Conservation (phyloP, 2,329 filamentous ascomycete genomes). For the Neurospora crassa region DNA sequence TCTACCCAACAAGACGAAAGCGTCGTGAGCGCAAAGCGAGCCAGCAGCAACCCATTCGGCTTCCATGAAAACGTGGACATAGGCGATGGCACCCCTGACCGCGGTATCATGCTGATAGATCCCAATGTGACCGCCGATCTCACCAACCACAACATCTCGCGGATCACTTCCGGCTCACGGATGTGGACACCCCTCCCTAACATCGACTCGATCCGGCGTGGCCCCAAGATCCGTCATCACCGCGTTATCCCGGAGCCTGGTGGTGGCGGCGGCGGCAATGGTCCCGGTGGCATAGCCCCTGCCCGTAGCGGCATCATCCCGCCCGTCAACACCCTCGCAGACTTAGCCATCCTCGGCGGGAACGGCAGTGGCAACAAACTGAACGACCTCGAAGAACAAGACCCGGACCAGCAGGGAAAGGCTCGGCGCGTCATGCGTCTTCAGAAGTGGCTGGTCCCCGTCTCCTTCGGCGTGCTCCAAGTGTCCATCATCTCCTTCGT, state of each 20-base stretch:
- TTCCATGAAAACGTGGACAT: background rate
- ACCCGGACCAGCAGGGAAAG: background rate
- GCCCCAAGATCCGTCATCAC: slow-evolving; percentile 10
- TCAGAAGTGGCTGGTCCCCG: slow-evolving; percentile 4
- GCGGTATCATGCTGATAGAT: background rate
- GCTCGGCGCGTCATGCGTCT: background rate
- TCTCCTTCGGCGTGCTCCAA: slow-evolving; percentile 4
- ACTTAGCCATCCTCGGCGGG: background rate
- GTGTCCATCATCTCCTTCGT: slow-evolving; percentile 8
- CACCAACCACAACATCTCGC: background rate
- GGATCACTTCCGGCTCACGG: background rate
- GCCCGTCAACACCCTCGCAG: background rate
- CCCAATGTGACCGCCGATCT: background rate
- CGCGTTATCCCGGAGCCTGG: slow-evolving; percentile 29
- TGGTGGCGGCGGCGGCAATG: slow-evolving; percentile 15
- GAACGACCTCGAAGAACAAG: background rate
- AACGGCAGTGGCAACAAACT: background rate
- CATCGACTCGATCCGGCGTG: slow-evolving; percentile 22
- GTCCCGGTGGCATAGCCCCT: slow-evolving; percentile 25
- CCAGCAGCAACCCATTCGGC: background rate
- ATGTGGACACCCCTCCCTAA: slow-evolving; percentile 28
- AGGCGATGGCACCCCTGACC: background rate
- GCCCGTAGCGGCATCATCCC: slow-evolving; percentile 26
- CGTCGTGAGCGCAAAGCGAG: background rate
- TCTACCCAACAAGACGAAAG: background rate